Conservation (phyloP, 495 filamentous ascomycete species). For the Aspergillus haitiensis region DNA sequence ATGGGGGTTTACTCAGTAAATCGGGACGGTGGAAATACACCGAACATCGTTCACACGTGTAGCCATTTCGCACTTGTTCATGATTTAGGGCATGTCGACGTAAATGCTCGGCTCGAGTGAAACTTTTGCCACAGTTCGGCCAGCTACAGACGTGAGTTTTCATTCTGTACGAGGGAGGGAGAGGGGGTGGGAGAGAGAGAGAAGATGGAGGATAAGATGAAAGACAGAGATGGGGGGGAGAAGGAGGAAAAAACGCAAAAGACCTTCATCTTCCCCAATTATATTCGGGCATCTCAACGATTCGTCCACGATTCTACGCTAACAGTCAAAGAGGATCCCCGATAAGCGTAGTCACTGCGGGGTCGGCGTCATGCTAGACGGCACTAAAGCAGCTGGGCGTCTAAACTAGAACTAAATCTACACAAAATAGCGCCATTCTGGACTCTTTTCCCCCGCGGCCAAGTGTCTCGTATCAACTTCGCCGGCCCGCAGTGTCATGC, state of each 20-base stretch:
- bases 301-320: too few species aligned
- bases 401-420: conserved; percentile 12
- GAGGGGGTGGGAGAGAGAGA: background rate
- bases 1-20: conserved; percentile 46
- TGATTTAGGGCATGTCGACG: conserved; percentile 61
- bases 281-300: too few species aligned
- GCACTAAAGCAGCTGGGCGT: too few species aligned
- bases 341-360: background rate
- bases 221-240: too few species aligned
- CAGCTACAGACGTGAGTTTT: conserved; percentile 47
- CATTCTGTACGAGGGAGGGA: conserved; percentile 12
- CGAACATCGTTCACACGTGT: conserved; percentile 56
- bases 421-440: conserved; percentile 66
- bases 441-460: conserved; percentile 57
- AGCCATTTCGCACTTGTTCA: conserved; percentile 44
- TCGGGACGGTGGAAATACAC: conserved; percentile 59
- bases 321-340: background rate
- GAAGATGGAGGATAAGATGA: background rate
- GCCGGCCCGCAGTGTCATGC: conserved; percentile 52
- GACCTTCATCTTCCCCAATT: too few species aligned
- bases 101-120: conserved; percentile 59
- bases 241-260: too few species aligned
- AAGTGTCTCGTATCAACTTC: conserved; percentile 62
- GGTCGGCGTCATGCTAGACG: background rate
- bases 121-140: conserved; percentile 53